Evolutionary conservation across 345 rosid species (phyloP), one percentile per base, ranked within the genome.

Genomic region (Sonneratia alba): DNA sequence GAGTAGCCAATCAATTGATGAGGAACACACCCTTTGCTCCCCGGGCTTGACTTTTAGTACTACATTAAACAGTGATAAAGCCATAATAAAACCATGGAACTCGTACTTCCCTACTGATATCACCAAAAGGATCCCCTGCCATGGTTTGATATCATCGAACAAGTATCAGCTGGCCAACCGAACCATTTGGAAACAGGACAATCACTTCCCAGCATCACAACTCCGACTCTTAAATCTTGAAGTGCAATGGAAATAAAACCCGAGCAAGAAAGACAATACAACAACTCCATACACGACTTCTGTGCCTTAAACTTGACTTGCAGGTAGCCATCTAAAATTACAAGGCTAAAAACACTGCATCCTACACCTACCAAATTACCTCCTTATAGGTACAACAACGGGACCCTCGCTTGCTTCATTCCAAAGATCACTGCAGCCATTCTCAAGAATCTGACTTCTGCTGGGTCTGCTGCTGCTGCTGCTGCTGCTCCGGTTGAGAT

Each of bases 401-500:
- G 66, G 66, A 62, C 66, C 66, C 18, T 62, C 18, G 0, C 19
- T 62, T 34, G 66, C 66, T 27, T 62, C 66, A 62, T 62, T 62
- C 66, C 66, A 62, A 27, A 24, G 37, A 62, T 6, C 37, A 3
- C 38, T n/a, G 38, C 27, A 62, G 13, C 66, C 66, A 27, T 62
- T 32, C 38, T 62, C 66, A 62, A 62, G 37, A n/a, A n/a, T 57
- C 66, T 1, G 66, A 62, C 27, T 68, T 45, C 36, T 68, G 49
- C 45, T 68, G 70, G 36, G 55, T 43, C 36, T 68, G 55, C 56
- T 68, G 49, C 34, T 42, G 56, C 34, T 42, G 56, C 45, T 37
- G 45, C 34, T 42, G 70, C 6, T n/a, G 74, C 57, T 67, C 81
- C 21, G 70, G 69, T 56, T 74, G 82, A 74, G 72, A 40, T 56